Conservation (phyloP, 2,329 filamentous ascomycete genomes). For the Microdochium bolleyi region DNA sequence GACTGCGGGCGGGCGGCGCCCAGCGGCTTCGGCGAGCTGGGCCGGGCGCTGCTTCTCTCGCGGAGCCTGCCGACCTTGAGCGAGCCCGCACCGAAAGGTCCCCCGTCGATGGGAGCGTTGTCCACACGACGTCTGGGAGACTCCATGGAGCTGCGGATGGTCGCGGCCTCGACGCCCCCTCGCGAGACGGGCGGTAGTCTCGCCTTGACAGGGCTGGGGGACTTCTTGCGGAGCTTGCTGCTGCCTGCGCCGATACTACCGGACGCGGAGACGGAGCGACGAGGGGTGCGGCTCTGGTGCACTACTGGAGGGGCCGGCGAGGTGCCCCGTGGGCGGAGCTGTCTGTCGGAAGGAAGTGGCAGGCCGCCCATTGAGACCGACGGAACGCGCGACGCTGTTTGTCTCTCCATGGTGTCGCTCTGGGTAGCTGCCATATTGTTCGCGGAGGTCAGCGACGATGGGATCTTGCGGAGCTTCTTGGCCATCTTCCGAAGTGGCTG, state of each 20-base stretch:
- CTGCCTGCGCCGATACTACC: slow-evolving; percentile 5
- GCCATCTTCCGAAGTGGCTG: slow-evolving; percentile 26
- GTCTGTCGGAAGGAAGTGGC: not conserved
- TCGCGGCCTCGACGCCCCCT: not conserved
- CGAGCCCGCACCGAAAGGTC: not conserved
- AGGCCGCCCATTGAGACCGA: not conserved
- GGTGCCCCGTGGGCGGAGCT: not conserved
- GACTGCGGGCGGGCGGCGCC: not conserved
- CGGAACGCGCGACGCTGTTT: not conserved
- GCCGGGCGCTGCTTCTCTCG: not conserved
- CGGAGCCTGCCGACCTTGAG: not conserved
- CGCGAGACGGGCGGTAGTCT: not conserved
- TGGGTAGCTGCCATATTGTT: slow-evolving; percentile 18
- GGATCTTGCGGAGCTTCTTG: slow-evolving; percentile 48
- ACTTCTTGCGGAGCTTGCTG: slow-evolving; percentile 9
- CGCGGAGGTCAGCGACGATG: slow-evolving; percentile 14
- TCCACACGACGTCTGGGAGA: not conserved
- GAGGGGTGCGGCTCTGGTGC: not conserved
- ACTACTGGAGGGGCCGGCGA: not conserved
- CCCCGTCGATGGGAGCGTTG: too few relatives aligned
- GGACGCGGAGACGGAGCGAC: slow-evolving; percentile 1
- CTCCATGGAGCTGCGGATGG: not conserved
- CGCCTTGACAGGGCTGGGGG: slow-evolving; percentile 2
- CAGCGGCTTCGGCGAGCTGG: not conserved
- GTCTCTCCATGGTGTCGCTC: slow-evolving; percentile 5